Evolutionary conservation across 352 stramenopile genomes (phyloP), one percentile per base, ranked within the genome.

Genomic region (Phytophthora sojae): DNA sequence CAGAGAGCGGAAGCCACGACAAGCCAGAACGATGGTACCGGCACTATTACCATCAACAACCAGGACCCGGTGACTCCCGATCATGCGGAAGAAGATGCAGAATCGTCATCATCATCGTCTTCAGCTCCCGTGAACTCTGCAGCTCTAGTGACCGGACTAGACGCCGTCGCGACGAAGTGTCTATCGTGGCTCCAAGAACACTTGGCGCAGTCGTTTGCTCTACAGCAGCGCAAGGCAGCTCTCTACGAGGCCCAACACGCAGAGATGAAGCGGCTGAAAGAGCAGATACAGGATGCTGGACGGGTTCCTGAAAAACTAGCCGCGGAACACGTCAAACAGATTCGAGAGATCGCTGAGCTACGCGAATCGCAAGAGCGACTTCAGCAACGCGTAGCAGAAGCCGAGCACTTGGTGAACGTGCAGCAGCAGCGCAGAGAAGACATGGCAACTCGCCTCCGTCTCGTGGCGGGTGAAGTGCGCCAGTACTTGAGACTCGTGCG

Each of bases 401-500:
- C 57, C 7, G 66, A 83, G 26, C 26, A 56, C 35, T 52, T 52
- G 26, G 57, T 62, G 9, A 51, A 54, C 21, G 53, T 61, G 21
- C 69, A 87, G 52, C 47, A 75, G 9, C 71, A 83, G 21, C 56
- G 65, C 11, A 72, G 79, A 60, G 68, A 66, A 30, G 73, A 84
- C n/a, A 72, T 83, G 53, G 67, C 70, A 19, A 78, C 72, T 47
- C 79, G 84, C n/a, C 64, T 93, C 44, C 80, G 85, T 26, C 67
- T 86, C 19, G 70, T 93, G 15, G 73, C 83, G 47, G 76, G 72
- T 3, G 83, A 93, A 55, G 76, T 93, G 44, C 84, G 81, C 23
- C 84, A 93, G 61, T 93, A 92, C 42, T 63, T 93, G 64, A 79
- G 85, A 26, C 67, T 92, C 45, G 83, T 92, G 55, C 82, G 86